Evolutionary conservation across 768 basidiomycete genomes (phyloP), one percentile per base, ranked within the genome.

Genomic region (Boletales sp.): DNA sequence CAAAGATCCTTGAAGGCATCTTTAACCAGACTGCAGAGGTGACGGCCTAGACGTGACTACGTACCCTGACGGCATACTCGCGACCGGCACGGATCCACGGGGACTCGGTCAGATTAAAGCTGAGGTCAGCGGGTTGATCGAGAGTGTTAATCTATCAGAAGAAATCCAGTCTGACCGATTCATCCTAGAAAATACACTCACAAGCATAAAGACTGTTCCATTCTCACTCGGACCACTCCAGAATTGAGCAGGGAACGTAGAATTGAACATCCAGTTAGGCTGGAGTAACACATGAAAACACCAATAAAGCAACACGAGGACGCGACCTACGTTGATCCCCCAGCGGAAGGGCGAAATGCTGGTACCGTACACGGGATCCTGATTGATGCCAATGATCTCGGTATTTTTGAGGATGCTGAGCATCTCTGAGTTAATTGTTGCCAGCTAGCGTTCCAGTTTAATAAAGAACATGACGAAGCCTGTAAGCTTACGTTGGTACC

Each of bases 1-100:
- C 86, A 88, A 10, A 87, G 70, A 58, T 88, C 86, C 82, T 87
- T 48, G 31, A 42, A 39, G 10, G 9, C n/a, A 19, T 5, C 1
- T 34, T 6, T 28, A 18, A n/a, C 4, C 25, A 15, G 15, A 5
- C 25, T 28, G 25, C 25, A 28, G 6, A 28, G 25, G 5, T 28
- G 25, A 5, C 25, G 25, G 25, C 7, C 25, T 25, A 6, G 30
- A 44, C 25, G 43, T 15, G 13, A 37, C 32, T 34, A 50, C 81
- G 48, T 58, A 83, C 83, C 53, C 82, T 72, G 54, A 86, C 79
- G 14, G 74, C 58, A 55, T 86, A 86, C 57, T 83, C 75, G 37
- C 80, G 65, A 17, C 83, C 83, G 9, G 82, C 82, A 28, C 81
- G 75, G 53, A 83, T 80, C 83, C 83, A 86, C 2, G 84, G 83